Evolutionary conservation across 1,139 yeast species (phyloP).

Genomic region (Sugiyamaella pinicola): DNA sequence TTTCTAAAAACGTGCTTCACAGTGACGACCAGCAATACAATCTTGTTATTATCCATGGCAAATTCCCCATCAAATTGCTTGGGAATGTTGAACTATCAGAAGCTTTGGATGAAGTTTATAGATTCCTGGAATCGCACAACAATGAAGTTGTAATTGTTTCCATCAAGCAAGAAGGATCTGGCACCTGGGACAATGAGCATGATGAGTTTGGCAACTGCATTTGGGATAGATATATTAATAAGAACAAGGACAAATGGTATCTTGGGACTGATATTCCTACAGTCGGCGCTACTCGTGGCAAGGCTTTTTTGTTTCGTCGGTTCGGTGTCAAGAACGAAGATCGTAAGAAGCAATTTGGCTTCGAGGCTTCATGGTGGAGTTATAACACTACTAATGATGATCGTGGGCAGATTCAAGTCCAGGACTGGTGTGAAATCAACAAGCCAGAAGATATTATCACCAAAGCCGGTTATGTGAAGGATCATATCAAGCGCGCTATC

Average conservation of each 20-base stretch:
- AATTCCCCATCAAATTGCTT: constrained; percentile 69
- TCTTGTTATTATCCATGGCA: constrained; percentile 72
- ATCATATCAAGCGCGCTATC: constrained; percentile 57
- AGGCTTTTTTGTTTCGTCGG: constrained; percentile 66
- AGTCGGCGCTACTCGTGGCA: constrained; percentile 67
- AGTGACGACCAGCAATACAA: constrained; percentile 45
- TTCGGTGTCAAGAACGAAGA: constrained; percentile 60
- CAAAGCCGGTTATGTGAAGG: constrained; percentile 60
- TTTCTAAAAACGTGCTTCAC: constrained; percentile 41
- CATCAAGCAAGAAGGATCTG: constrained; percentile 72
- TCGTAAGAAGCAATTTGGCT: constrained; percentile 52
- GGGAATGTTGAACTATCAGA: constrained; percentile 55
- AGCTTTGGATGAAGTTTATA: constrained; percentile 59
- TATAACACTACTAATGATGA: constrained; percentile 70
- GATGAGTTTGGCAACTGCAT: constrained; percentile 69
- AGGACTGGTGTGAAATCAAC: constrained; percentile 72
- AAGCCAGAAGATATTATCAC: constrained; percentile 55
- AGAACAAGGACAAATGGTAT: constrained; percentile 61
- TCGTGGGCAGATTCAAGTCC: constrained; percentile 63
- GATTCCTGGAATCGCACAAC: constrained; percentile 54
- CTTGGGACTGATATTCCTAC: constrained; percentile 59
- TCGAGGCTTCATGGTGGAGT: constrained; percentile 68
- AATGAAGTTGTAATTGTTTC: constrained; percentile 70
- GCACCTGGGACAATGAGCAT: constrained; percentile 36
- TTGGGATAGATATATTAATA: constrained; percentile 60